Percentiles rank a stretch among this genome's conserved stretches.
These are phyloP conservation scores for Amauroascus verrucosus DNA, from an alignment of 2,329 filamentous ascomycete species.

Conservation along the genomic window DNA sequence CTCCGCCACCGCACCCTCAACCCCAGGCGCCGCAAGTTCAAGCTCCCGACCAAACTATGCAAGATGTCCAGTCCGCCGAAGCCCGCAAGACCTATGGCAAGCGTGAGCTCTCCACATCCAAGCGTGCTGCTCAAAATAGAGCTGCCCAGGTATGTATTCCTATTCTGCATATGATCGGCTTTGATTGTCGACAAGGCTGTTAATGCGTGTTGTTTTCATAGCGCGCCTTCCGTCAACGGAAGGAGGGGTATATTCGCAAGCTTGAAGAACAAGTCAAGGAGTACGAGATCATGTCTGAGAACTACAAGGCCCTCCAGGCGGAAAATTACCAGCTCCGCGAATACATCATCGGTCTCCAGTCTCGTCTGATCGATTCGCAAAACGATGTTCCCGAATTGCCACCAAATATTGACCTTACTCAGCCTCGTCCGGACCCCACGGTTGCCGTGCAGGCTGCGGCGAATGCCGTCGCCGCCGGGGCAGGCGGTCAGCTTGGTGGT, in stretches of 20 bases:
- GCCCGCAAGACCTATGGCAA: constrained; percentile 64
- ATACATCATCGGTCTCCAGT: constrained; percentile 85
- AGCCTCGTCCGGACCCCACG: constrained; percentile 37
- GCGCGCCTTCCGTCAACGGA: constrained; percentile 94
- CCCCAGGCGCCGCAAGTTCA: constrained; percentile 20
- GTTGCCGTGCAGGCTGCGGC: constrained; percentile 13
- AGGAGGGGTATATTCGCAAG: constrained; percentile 97
- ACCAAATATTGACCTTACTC: constrained; percentile 61
- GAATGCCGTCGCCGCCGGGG: constrained; percentile 5
- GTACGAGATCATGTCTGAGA: constrained; percentile 61
- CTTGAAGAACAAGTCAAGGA: constrained; percentile 88
- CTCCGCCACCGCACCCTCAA: constrained; percentile 12
- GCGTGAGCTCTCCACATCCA: constrained; percentile 85
- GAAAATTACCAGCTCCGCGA: constrained; percentile 88
- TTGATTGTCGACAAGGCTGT: neutral
- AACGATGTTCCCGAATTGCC: constrained; percentile 79
- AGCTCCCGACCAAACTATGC: neutral
- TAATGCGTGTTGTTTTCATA: constrained; percentile 32
- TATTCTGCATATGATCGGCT: neutral
- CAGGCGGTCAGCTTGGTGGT: constrained; percentile 1
- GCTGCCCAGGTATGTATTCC: constrained; percentile 71
- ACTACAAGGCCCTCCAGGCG: constrained; percentile 67
- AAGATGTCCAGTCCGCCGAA: constrained; percentile 38
- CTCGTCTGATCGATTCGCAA: constrained; percentile 69
- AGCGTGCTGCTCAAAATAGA: constrained; percentile 90